phyloP scores from a whole-genome alignment of 257 asterid genomes.

The Osmanthus fragrans region DNA sequence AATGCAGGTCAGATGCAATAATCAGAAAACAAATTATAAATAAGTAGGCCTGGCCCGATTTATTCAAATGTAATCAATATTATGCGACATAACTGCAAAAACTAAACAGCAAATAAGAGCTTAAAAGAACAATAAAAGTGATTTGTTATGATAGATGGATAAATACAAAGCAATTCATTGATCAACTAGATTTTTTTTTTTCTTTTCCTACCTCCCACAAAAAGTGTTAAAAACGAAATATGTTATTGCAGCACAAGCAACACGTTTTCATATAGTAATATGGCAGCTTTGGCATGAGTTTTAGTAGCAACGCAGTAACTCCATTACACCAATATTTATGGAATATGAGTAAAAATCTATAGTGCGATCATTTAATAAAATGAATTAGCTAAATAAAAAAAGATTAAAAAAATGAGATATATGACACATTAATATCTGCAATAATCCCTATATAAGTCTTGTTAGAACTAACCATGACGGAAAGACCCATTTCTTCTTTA shows the following conservation, averaged over 20 bases:
- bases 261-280: neutral
- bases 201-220: neutral
- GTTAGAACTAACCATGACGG: neutral
- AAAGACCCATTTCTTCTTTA: neutral
- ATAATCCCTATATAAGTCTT: neutral
- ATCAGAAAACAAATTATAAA: no score
- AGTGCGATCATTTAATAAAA: no score
- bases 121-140: neutral
- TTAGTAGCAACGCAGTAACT: neutral
- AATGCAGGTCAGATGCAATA: no score
- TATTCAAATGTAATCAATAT: neutral
- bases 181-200: neutral
- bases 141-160: neutral
- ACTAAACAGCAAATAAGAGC: neutral
- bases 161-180: neutral
- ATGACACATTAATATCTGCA: neutral
- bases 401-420: no score
- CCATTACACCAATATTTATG: neutral
- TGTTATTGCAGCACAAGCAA: neutral
- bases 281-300: neutral
- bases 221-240: neutral
- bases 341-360: neutral
- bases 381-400: no score
- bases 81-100: neutral
- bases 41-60: neutral